phyloP scores from a whole-genome alignment of 1,284 basidiomycete species.

The Trametes polyzona region DNA sequence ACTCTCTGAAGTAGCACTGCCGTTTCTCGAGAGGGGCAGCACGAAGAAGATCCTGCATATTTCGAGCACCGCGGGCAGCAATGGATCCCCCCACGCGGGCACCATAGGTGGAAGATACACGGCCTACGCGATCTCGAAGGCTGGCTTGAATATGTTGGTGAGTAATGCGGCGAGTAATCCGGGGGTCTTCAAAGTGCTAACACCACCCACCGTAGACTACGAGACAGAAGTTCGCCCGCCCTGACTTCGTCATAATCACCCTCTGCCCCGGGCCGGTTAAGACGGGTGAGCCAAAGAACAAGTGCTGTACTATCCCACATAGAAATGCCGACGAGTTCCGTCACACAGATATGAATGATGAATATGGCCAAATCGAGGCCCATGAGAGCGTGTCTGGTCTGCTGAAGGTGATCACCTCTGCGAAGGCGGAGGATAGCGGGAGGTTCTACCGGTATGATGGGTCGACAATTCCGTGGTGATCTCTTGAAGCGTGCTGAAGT shows the following conservation, averaged over 20 bases:
- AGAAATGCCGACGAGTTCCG: too few species aligned
- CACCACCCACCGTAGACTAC: slow-evolving; percentile 33
- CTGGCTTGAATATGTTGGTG: slow-evolving; percentile 36
- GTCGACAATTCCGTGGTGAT: slow-evolving; percentile 22
- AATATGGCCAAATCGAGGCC: background rate
- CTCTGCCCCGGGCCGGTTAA: slow-evolving; percentile 33
- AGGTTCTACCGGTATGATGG: slow-evolving; percentile 34
- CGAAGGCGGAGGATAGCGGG: slow-evolving; percentile 27
- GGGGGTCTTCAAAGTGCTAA: background rate
- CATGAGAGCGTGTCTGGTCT: slow-evolving; percentile 29
- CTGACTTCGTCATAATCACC: slow-evolving; percentile 28
- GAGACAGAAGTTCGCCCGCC: slow-evolving; percentile 33
- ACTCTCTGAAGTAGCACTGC: slow-evolving; percentile 36
- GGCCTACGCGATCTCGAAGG: slow-evolving; percentile 34
- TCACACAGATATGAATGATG: background rate
- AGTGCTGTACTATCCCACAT: background rate
- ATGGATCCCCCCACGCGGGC: slow-evolving; percentile 31
- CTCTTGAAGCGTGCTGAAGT: background rate
- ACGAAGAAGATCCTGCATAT: slow-evolving; percentile 40
- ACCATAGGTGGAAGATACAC: slow-evolving; percentile 11
- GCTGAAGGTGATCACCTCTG: slow-evolving; percentile 28
- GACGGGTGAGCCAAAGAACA: slow-evolving; percentile 32
- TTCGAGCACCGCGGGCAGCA: slow-evolving; percentile 35
- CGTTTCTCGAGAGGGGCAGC: slow-evolving; percentile 35
- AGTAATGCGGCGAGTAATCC: background rate